A percentile compares a stretch with the other conserved stretches of the same genome.
These are phyloP conservation scores for Verticillium albo-atrum DNA, from an alignment of 2,329 filamentous ascomycete species.

Conservation along the genomic window DNA sequence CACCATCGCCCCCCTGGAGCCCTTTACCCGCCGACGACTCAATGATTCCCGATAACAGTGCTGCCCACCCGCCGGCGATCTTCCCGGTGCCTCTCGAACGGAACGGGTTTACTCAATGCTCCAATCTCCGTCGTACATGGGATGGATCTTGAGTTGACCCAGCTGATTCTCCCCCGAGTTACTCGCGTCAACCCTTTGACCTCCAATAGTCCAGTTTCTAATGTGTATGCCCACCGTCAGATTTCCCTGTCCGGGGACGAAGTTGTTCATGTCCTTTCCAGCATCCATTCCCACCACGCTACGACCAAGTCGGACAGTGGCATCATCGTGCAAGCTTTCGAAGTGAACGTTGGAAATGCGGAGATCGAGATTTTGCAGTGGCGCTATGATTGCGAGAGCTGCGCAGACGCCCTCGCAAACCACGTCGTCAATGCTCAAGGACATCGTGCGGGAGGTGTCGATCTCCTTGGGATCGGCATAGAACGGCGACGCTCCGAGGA, in stretches of 20 bases:
- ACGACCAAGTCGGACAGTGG: not conserved
- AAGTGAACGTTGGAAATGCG: slow-evolving; percentile 2
- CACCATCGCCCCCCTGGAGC: too few relatives aligned
- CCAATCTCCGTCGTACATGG: not conserved
- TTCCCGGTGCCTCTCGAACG: too few relatives aligned
- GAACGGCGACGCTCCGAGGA: slow-evolving; percentile 17
- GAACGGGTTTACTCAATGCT: slow-evolving; percentile 1
- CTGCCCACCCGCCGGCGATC: too few relatives aligned
- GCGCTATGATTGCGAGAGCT: slow-evolving; percentile 2
- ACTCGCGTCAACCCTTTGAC: not conserved
- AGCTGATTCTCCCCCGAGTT: not conserved
- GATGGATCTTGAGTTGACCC: slow-evolving; percentile 4
- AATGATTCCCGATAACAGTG: too few relatives aligned
- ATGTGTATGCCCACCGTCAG: slow-evolving; percentile 1
- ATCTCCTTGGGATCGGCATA: slow-evolving; percentile 12
- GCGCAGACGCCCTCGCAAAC: slow-evolving; percentile 4
- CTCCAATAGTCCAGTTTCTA: slow-evolving; percentile 4
- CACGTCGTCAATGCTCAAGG: not conserved
- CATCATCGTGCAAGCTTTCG: slow-evolving; percentile 2
- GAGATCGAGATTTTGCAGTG: slow-evolving; percentile 3
- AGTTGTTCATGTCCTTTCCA: slow-evolving; percentile 1
- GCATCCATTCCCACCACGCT: slow-evolving; percentile 5
- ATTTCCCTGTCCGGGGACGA: slow-evolving; percentile 3
- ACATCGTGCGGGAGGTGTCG: not conserved
- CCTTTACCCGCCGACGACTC: too few relatives aligned